phyloP scores from a whole-genome alignment of 108 stramenopile species.

The Schizochytrium sp. region DNA sequence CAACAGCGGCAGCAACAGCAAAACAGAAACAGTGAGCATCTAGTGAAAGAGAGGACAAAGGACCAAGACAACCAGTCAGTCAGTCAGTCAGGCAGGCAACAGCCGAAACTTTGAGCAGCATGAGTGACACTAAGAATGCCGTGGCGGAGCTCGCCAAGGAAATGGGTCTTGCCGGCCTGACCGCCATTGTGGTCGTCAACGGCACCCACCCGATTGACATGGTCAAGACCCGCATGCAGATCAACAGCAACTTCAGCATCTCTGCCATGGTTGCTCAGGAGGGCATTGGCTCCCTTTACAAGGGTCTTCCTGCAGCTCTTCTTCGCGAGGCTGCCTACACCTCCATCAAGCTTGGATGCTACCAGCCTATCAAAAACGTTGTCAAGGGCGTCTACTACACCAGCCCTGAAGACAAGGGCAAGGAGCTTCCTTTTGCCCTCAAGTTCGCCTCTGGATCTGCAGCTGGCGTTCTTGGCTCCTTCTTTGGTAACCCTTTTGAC shows the following conservation, averaged over 20 bases:
- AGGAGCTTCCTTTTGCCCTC: constrained; percentile 73
- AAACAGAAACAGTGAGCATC: too few relatives aligned
- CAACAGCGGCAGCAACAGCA: too few relatives aligned
- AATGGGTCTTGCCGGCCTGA: constrained; percentile 85
- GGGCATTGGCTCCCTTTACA: constrained; percentile 86
- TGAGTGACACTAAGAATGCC: not conserved
- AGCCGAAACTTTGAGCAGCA: not conserved
- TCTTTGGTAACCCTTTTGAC: constrained; percentile 93
- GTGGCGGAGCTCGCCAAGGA: constrained; percentile 69
- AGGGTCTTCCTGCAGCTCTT: constrained; percentile 87
- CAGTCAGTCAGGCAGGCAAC: constrained; percentile 1
- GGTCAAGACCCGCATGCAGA: constrained; percentile 93
- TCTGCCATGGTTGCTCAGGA: constrained; percentile 80
- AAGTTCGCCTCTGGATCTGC: constrained; percentile 87
- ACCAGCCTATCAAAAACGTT: constrained; percentile 87
- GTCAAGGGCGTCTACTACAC: constrained; percentile 77
- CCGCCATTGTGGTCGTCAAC: constrained; percentile 86
- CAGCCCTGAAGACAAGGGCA: constrained; percentile 75
- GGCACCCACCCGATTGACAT: constrained; percentile 93
- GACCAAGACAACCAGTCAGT: not conserved
- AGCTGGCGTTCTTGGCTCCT: constrained; percentile 86
- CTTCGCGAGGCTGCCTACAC: constrained; percentile 93
- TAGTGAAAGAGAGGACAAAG: not conserved
- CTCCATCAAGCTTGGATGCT: constrained; percentile 88
- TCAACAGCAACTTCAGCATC: constrained; percentile 71